Evolutionary conservation across 495 filamentous ascomycete species (phyloP).

Genomic region (Trichoderma orchidacearum): DNA sequence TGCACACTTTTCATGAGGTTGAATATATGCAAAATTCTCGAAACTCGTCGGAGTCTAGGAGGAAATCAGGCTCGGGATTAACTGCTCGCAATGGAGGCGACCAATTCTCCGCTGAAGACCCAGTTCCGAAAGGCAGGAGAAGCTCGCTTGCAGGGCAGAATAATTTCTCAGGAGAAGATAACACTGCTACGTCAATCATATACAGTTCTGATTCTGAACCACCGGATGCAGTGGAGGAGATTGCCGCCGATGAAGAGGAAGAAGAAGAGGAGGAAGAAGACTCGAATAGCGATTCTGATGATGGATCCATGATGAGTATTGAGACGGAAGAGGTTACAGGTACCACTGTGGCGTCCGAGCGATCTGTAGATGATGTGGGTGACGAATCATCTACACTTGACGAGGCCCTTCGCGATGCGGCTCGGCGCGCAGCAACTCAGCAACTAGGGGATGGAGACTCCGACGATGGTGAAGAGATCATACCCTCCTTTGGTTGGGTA

Average conservation of each 20-base stretch:
- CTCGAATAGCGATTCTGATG: slow-evolving; percentile 47
- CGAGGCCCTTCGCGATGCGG: slow-evolving; percentile 60
- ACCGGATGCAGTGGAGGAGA: slow-evolving; percentile 43
- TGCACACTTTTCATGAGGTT: slow-evolving; percentile 95
- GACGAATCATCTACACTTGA: slow-evolving; percentile 46
- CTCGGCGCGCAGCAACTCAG: slow-evolving; percentile 55
- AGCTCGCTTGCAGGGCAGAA: slow-evolving; percentile 50
- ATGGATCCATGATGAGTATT: slow-evolving; percentile 64
- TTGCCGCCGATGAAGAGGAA: slow-evolving; percentile 19
- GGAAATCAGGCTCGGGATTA: slow-evolving; percentile 49
- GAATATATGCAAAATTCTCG: slow-evolving; percentile 82
- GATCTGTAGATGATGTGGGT: slow-evolving; percentile 42
- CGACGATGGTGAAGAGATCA: slow-evolving; percentile 69
- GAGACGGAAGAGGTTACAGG: slow-evolving; percentile 56
- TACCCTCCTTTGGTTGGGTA: slow-evolving; percentile 45
- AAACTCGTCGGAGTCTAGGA: slow-evolving; percentile 64
- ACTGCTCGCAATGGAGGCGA: slow-evolving; percentile 26
- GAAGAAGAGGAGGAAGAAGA: slow-evolving; percentile 38
- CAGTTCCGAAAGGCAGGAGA: slow-evolving; percentile 48
- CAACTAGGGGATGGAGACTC: slow-evolving; percentile 53
- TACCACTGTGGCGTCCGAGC: slow-evolving; percentile 43
- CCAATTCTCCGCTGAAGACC: slow-evolving; percentile 41
- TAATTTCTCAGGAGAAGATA: slow-evolving; percentile 47
- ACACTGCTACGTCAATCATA: slow-evolving; percentile 61
- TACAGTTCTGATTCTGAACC: slow-evolving; percentile 55